Percentiles rank a stretch among this genome's conserved stretches.
These are phyloP conservation scores for Marchantia paleacea DNA, from an alignment of 225 moss, liverwort and hornwort species.

Conservation along the genomic window DNA sequence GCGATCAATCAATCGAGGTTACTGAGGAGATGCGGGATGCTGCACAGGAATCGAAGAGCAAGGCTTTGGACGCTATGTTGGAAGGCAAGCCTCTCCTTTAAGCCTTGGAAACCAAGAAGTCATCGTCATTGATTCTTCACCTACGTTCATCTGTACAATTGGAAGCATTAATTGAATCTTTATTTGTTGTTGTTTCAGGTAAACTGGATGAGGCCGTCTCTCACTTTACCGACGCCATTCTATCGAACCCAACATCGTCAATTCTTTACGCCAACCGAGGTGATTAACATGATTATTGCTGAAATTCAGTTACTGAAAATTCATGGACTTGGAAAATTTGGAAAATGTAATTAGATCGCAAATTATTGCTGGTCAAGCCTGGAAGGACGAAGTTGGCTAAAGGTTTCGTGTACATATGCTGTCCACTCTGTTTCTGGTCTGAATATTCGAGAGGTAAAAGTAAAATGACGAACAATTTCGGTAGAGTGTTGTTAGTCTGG, in stretches of 20 bases:
- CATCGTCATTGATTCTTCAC: background rate
- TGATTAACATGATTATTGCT: slow-evolving; percentile 23
- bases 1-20: slow-evolving; percentile 65
- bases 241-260: slow-evolving; percentile 76
- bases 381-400: too few species aligned
- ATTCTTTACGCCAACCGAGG: slow-evolving; percentile 88
- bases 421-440: too few species aligned
- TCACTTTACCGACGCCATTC: slow-evolving; percentile 77
- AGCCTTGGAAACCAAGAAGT: background rate
- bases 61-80: slow-evolving; percentile 71
- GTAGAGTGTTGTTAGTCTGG: too few species aligned
- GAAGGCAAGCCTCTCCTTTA: slow-evolving; percentile 44
- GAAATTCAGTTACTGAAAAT: too few species aligned
- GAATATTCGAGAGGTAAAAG: too few species aligned
- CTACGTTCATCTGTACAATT: background rate
- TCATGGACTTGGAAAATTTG: too few species aligned
- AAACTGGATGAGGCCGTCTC: slow-evolving; percentile 60
- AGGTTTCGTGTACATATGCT: too few species aligned
- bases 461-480: too few species aligned
- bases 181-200: slow-evolving; percentile 40
- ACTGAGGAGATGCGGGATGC: slow-evolving; percentile 89
- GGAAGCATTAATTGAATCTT: background rate
- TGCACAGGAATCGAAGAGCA: slow-evolving; percentile 68
- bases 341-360: too few species aligned
- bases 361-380: too few species aligned